phyloP scores from a whole-genome alignment of 192 early-diverging fungal species.

The Coemansia sp. region DNA sequence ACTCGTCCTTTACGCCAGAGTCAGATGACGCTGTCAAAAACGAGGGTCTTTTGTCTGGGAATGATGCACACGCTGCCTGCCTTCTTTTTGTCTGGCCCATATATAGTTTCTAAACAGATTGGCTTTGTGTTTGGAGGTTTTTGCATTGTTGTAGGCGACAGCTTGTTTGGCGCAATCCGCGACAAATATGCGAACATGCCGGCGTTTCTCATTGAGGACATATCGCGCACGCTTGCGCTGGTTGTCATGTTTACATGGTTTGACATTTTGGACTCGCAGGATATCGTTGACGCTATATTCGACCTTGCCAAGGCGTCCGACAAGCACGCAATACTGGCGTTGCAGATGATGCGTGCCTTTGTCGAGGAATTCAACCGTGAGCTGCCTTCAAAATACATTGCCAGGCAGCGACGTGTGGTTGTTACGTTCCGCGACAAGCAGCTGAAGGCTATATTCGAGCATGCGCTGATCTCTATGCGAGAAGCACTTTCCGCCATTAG shows the following conservation, averaged over 20 bases:
- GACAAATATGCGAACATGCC: conserved; percentile 36
- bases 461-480: conserved; percentile 40
- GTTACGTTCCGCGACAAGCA: conserved; percentile 62
- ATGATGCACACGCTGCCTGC: too few relatives aligned
- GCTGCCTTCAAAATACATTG: conserved; percentile 60
- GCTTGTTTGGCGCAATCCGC: conserved; percentile 33
- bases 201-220: conserved; percentile 47
- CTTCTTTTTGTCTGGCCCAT: neutral
- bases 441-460: conserved; percentile 61
- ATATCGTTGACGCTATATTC: conserved; percentile 37
- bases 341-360: conserved; percentile 66
- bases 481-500: conserved; percentile 4
- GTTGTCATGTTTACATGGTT: conserved; percentile 57
- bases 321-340: conserved; percentile 60
- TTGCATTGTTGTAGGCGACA: conserved; percentile 37
- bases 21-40: conserved; percentile 4
- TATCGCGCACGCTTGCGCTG: conserved; percentile 49
- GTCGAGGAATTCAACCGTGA: conserved; percentile 76
- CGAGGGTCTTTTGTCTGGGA: too few relatives aligned
- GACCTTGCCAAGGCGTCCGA: conserved; percentile 30
- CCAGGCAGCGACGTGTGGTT: conserved; percentile 67
- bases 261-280: conserved; percentile 39
- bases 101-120: neutral
- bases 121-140: too few relatives aligned
- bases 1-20: neutral